Evolutionary conservation across 2,329 filamentous ascomycete species (phyloP), one percentile per base, ranked within the genome.

Genomic region (Aspergillus quadricinctus): DNA sequence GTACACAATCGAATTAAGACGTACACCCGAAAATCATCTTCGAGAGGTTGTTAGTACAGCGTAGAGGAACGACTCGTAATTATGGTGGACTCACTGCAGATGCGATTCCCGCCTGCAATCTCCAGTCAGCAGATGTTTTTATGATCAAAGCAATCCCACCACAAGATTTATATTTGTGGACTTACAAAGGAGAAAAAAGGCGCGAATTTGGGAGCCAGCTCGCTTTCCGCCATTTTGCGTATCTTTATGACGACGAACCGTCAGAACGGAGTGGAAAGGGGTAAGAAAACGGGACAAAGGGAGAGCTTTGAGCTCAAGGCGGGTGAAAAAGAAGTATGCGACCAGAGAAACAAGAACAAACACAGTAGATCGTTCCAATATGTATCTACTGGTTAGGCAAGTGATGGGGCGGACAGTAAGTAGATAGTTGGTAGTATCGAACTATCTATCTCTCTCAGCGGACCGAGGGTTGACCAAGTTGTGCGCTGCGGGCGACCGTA

Each of bases 111-210:
- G 76, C 78, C 78, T 80, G 31, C 57, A 17, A 27, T 23, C 23
- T 31, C 37, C 48, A 43, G 64, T 75, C 61, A 74, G 70, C 59
- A 53, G 55, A 52, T 6, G 17, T 48, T 52, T 35, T 23, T 19
- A 21, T 50, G 29, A 29, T 17, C 14, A 14, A 17, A 35, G 31
- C 11, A 35, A 17, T 35, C 2, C 31, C 4, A 28, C 21, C 3
- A 52, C 27, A 51, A 57, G 49, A 55, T 60, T n/a, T 11, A 50
- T 17, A 28, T 14, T 49, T 40, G 21, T 49, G 49, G 51, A 78
- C 81, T 72, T 75, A 85, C 83, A 81, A 88, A 87, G 72, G 85
- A 85, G 68, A 88, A 80, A 77, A 88, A 88, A 49, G 84, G 84
- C 67, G 85, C 84, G 68, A 87, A 87, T 73, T 82, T 83, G 63